Evolutionary conservation across 495 filamentous ascomycete genomes (phyloP).

Genomic region (Tuber calosporum): DNA sequence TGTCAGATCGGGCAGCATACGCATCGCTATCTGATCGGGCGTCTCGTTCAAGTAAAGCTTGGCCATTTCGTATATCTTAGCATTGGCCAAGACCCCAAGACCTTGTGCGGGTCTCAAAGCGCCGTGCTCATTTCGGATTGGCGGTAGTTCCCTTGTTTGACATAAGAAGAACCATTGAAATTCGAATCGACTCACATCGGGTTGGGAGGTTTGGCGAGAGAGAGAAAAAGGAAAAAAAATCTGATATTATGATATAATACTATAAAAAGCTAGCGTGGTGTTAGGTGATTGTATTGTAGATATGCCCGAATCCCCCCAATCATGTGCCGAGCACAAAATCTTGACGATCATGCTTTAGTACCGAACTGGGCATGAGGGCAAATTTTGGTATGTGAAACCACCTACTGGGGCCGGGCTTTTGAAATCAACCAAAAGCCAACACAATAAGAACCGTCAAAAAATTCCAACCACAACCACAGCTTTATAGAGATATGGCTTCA

Average conservation of each 20-base stretch:
- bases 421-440: no score
- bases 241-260: background rate
- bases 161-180: no score
- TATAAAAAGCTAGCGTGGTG: background rate
- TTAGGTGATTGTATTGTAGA: background rate
- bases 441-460: no score
- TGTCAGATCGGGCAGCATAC: background rate
- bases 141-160: no score
- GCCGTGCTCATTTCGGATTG: background rate
- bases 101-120: background rate
- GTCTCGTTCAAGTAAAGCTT: background rate
- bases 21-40: background rate
- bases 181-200: background rate
- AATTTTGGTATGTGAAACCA: background rate
- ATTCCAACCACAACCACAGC: no score
- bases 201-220: background rate
- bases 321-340: background rate
- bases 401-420: no score
- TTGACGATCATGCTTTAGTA: background rate
- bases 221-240: background rate
- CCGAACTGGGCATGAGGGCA: background rate
- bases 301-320: background rate
- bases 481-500: no score
- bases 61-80: background rate
- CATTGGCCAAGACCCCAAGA: background rate